A percentile compares a stretch with the other conserved stretches of the same genome.
Conservation (phyloP, 164 flowering plant genomes). For the Aristolochia contorta region DNA sequence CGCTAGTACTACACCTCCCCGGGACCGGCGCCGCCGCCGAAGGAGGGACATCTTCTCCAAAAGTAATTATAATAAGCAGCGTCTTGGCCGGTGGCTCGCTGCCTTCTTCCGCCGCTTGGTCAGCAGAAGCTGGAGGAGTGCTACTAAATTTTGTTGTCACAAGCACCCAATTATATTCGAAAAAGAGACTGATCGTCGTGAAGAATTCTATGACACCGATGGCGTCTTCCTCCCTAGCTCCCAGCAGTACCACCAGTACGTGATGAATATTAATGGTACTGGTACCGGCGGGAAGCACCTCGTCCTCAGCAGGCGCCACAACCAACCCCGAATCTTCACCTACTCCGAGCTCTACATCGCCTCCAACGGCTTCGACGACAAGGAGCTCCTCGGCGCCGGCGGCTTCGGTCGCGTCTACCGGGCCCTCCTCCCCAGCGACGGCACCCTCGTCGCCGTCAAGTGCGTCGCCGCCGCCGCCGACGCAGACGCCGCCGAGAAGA, state of each 20-base stretch:
- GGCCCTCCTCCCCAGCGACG: slow-evolving; percentile 83
- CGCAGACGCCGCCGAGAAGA: slow-evolving; percentile 18
- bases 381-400: slow-evolving; percentile 77
- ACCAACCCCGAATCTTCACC: slow-evolving; percentile 74
- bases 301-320: slow-evolving; percentile 9
- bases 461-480: slow-evolving; percentile 72
- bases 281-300: no score
- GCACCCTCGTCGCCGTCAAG: slow-evolving; percentile 80
- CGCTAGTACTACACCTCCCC: not conserved
- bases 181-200: no score
- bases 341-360: slow-evolving; percentile 84
- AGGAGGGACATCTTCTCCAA: not conserved
- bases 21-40: not conserved
- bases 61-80: no score
- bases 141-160: no score
- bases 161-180: no score
- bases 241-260: no score
- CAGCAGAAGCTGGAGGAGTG: no score
- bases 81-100: slow-evolving; percentile 6
- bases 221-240: no score
- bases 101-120: slow-evolving; percentile 11
- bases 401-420: slow-evolving; percentile 79
- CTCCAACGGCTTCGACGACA: slow-evolving; percentile 63
- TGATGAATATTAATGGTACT: no score
- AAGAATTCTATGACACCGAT: no score